These are phyloP conservation scores for Geotrichum cucujoidarum DNA, from an alignment of 1,139 yeast species.

Conservation along the genomic window DNA sequence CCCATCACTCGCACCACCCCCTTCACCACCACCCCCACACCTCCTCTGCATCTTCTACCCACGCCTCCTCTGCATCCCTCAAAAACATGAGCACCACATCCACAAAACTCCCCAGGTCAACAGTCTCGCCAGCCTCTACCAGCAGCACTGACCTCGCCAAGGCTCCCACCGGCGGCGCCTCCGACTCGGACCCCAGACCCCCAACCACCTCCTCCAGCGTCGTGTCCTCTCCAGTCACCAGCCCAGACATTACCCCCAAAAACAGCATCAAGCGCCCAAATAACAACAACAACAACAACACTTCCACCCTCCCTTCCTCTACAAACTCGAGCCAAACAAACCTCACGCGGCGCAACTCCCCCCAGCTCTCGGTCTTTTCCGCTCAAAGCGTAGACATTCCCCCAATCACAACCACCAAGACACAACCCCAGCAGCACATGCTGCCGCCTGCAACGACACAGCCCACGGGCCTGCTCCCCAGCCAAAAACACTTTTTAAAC, in stretches of 20 bases:
- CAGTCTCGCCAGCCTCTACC: slow-evolving; percentile 2
- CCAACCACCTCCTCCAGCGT: background rate
- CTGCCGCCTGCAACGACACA: no score
- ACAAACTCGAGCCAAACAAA: background rate
- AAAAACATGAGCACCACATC: background rate
- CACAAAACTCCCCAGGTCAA: background rate
- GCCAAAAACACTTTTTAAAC: slow-evolving; percentile 1
- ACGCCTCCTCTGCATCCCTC: background rate
- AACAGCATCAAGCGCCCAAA: background rate
- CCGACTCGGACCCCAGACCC: background rate
- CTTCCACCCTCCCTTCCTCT: background rate
- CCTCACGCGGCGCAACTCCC: background rate
- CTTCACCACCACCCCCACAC: background rate
- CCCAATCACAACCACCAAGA: slow-evolving; percentile 9
- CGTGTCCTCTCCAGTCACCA: slow-evolving; percentile 6
- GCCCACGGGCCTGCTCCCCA: background rate
- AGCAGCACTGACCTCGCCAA: background rate
- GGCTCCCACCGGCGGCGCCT: background rate
- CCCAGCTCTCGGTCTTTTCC: slow-evolving; percentile 6
- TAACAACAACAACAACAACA: background rate
- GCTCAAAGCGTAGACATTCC: slow-evolving; percentile 13
- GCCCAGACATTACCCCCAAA: slow-evolving; percentile 1
- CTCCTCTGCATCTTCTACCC: background rate
- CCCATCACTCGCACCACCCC: background rate
- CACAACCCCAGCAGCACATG: background rate